Evolutionary conservation across 2,329 filamentous ascomycete species (phyloP), one percentile per base, ranked within the genome.

Genomic region (Didymellaceae sp.): DNA sequence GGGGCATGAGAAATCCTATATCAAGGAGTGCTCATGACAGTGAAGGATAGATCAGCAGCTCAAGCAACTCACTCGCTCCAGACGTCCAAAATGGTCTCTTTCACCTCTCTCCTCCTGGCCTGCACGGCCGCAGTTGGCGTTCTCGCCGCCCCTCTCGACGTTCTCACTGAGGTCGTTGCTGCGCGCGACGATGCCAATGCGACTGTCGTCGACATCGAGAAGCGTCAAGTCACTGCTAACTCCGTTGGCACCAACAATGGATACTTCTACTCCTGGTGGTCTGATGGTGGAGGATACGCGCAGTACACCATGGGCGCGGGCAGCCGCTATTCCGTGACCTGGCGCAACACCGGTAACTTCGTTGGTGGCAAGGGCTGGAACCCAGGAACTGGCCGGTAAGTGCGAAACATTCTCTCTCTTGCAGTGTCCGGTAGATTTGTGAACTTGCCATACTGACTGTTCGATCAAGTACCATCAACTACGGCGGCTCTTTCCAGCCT

Each of bases 261-360:
- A 38, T 85, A 77, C 71, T 85, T 80, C 74, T 85, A 82, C 69
- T 82, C 80, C 7, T 84, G 78, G 74, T 86, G 81, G 81, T 82
- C 77, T 35, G 81, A 84, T 49, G 77, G 78, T 26, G 70, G 66
- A 8, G 60, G 58, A 16, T 52, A 40, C 9, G 63, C 59, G 5
- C 52, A 49, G 6, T 67, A 63, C 54, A 64, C 42, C 25, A 63
- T 61, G 42, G 52, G 55, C 20, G 55, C 56, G 13, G 58, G 53
- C 28, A 57, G 63, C 43, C 58, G 56, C 38, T 67, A 66, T 46
- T 57, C 56, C n/a, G 50, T 57, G 41, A 52, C 35, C 6, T 66
- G 63, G 63, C 52, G 51, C 37, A 60, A 62, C 31, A 55, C 54
- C 3, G 62, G 63, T 40, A 65, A 63, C 39, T 67, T 61, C 11